Conservation (phyloP, 75 land plant genomes). For the Cryptomeria japonica region DNA sequence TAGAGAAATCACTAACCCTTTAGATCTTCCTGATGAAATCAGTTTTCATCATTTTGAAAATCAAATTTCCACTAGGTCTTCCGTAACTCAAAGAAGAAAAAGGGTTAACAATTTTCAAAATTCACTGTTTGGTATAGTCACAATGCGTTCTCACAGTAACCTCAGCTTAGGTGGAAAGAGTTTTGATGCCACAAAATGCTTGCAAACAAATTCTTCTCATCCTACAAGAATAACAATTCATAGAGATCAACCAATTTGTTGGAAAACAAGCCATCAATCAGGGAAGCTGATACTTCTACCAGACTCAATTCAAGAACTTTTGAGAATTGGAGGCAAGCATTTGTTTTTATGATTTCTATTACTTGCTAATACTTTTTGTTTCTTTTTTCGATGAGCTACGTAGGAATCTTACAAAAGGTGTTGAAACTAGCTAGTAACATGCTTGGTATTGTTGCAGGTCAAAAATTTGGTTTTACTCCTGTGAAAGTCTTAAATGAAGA, state of each 20-base stretch:
- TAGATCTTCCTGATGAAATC: not conserved
- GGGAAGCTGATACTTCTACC: constrained; percentile 61
- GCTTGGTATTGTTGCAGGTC: constrained; percentile 20
- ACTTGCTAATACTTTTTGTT: not conserved
- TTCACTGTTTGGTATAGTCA: constrained; percentile 63
- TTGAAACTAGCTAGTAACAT: not conserved
- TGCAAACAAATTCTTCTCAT: not conserved
- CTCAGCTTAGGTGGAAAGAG: not conserved
- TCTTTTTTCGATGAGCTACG: not conserved
- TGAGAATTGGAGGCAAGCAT: constrained; percentile 38
- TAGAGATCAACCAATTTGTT: constrained; percentile 12
- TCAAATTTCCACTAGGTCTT: not conserved
- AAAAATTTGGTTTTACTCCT: constrained; percentile 45
- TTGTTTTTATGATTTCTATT: not conserved
- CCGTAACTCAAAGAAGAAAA: constrained; percentile 21
- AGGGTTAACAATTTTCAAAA: constrained; percentile 48
- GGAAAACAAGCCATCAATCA: constrained; percentile 9
- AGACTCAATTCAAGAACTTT: constrained; percentile 36
- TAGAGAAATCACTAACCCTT: not conserved
- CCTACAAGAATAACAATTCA: constrained; percentile 32
- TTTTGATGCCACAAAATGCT: not conserved
- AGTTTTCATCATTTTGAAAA: constrained; percentile 2
- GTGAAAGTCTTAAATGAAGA: constrained; percentile 48
- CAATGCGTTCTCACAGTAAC: not conserved
- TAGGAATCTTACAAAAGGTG: not conserved